Base-by-base conservation (phyloP, 208 protist species). In the Leishmania amazonensis region DNA sequence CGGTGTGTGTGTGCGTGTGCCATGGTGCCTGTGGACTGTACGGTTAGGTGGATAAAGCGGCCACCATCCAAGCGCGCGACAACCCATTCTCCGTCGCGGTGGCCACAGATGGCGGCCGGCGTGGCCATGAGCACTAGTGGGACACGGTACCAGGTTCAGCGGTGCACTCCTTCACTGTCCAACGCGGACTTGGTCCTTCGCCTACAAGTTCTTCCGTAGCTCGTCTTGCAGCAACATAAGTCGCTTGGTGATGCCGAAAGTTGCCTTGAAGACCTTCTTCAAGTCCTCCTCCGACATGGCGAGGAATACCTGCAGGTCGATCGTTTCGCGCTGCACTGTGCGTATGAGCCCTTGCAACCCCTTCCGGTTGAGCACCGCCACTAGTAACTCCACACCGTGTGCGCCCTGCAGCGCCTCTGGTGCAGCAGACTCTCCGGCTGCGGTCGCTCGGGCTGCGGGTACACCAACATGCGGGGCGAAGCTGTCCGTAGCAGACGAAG, bases 281-380 rank as follows among this genome's bases (percentile, higher is more conserved):
- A 97, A 88, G 58, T 97, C 93, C 6, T 88, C 83, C n/a, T 87
- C 57, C 28, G 73, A 88, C 95, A 98, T 98, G 31, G 90, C 67
- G 42, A 95, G 77, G 67, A 98, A 98, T 7, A 96, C 91, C 7
- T 78, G 60, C 74, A 96, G 84, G 71, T 98, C 95, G 83, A 98
- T 96, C 67, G 93, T 88, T 80, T 96, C 90, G 75, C 80, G 80
- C 76, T 88, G 85, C 57, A 94, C 62, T 13, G 88, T 83, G 28
- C 79, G 71, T 4, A 75, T 79, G 3, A 98, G 81, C 3, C 87
- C 89, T 8, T 86, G 81, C 71, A 98, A 85, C 17, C 90, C 91
- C 51, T 92, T 90, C 83, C 90, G 89, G 31, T 84, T 83, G 68
- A 98, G 90, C 24, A 96, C 80, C 1, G 79, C 73, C 75, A 89